Evolutionary conservation across 495 filamentous ascomycete species (phyloP).

Genomic region (Xylaria flabelliformis): DNA sequence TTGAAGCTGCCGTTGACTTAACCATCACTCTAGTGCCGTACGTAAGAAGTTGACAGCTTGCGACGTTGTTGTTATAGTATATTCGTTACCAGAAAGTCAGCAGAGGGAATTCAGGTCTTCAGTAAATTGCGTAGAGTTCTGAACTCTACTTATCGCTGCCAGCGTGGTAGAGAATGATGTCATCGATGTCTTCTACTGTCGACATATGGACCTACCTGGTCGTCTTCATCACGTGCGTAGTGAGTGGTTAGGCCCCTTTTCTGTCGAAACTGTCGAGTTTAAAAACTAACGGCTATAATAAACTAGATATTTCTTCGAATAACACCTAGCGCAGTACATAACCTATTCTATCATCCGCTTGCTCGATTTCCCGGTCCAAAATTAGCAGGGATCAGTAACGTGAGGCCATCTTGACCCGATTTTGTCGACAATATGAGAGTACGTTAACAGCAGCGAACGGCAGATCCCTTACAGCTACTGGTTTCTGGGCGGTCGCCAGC

Average conservation of each 20-base stretch:
- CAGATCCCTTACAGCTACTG: slow-evolving; percentile 25
- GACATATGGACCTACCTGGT: background rate
- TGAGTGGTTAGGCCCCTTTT: background rate
- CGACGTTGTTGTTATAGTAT: too few species aligned
- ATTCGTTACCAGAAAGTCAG: too few species aligned
- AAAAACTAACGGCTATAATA: background rate
- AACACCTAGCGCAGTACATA: background rate
- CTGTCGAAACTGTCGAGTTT: background rate
- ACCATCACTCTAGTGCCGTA: too few species aligned
- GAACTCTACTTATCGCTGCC: background rate
- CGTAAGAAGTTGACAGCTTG: too few species aligned
- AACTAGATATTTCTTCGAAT: background rate
- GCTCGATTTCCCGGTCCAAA: slow-evolving; percentile 12
- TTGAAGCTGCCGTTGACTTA: too few species aligned
- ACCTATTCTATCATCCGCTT: slow-evolving; percentile 5
- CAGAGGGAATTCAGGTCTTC: too few species aligned
- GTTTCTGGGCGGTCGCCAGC: slow-evolving; percentile 30
- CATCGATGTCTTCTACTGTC: background rate
- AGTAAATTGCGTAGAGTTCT: too few species aligned
- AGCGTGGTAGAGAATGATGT: background rate
- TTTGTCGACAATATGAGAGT: background rate
- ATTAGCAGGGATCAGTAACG: slow-evolving; percentile 14
- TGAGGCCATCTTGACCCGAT: background rate
- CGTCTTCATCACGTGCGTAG: background rate
- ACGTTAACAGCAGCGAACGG: background rate